A percentile compares a stretch with the other conserved stretches of the same genome.
phyloP scores from a whole-genome alignment of 225 moss, liverwort and hornwort species.

The Climacium dendroides region DNA sequence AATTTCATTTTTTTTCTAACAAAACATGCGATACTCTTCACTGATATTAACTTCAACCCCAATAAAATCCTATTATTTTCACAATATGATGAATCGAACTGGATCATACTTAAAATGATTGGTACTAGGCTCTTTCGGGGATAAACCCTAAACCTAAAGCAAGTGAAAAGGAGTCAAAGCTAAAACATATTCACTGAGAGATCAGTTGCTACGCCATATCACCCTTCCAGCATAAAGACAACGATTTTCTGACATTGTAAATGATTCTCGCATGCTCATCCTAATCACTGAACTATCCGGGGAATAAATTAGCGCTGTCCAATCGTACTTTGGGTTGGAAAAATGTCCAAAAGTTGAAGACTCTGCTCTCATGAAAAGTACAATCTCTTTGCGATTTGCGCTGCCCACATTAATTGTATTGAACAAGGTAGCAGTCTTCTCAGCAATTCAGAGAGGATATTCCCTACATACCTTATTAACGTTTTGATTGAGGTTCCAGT shows the following conservation, averaged over 20 bases:
- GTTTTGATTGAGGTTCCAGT: constrained; percentile 60
- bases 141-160: background rate
- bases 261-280: background rate
- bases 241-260: background rate
- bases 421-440: background rate
- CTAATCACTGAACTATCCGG: background rate
- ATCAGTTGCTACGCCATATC: background rate
- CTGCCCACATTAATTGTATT: background rate
- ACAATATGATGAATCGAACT: background rate
- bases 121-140: background rate
- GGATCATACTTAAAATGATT: background rate
- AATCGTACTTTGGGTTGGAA: too few relatives aligned
- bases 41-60: background rate
- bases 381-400: too few relatives aligned
- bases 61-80: background rate
- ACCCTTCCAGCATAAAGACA: too few relatives aligned
- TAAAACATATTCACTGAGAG: background rate
- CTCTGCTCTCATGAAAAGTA: background rate
- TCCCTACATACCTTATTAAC: constrained; percentile 52
- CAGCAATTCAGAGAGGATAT: background rate
- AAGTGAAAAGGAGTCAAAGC: too few relatives aligned
- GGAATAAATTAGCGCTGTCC: too few relatives aligned
- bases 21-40: too few relatives aligned
- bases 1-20: background rate
- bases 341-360: background rate